These are phyloP conservation scores for Aspergillus sclerotioniger DNA, from an alignment of 495 filamentous ascomycete genomes.

Conservation along the genomic window DNA sequence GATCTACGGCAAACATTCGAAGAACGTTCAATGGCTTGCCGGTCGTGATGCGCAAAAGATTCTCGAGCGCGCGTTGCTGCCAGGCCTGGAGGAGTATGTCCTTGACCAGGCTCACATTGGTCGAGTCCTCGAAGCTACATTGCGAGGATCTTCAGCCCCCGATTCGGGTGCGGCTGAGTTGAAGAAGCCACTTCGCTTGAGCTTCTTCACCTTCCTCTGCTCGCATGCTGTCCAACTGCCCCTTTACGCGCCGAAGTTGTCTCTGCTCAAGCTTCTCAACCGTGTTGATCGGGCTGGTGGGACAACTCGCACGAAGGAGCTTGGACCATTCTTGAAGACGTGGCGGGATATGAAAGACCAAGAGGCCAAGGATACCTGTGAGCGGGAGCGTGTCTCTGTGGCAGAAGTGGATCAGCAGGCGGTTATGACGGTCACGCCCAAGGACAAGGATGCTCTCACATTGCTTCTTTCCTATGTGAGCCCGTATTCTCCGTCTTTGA, in stretches of 20 bases:
- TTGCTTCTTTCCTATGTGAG: constrained; percentile 53
- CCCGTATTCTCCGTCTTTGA: constrained; percentile 41
- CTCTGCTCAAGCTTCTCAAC: constrained; percentile 69
- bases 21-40: constrained; percentile 58
- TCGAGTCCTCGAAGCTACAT: constrained; percentile 53
- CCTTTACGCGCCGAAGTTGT: constrained; percentile 61
- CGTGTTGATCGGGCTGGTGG: constrained; percentile 64
- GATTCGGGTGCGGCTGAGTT: constrained; percentile 52
- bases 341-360: constrained; percentile 56
- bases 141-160: constrained; percentile 46
- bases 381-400: constrained; percentile 59
- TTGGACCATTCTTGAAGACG: constrained; percentile 65
- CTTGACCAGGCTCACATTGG: constrained; percentile 67
- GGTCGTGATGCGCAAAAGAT: constrained; percentile 55
- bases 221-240: constrained; percentile 69
- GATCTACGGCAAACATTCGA: constrained; percentile 57
- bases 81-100: constrained; percentile 76
- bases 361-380: constrained; percentile 44
- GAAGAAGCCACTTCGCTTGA: constrained; percentile 61
- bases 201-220: constrained; percentile 71
- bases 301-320: constrained; percentile 62
- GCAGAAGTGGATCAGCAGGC: constrained; percentile 57
- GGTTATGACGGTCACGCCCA: constrained; percentile 60
- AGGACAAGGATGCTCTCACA: constrained; percentile 64
- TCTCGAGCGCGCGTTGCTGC: constrained; percentile 61